Evolutionary conservation across 495 filamentous ascomycete species (phyloP).

Genomic region (Aspergillus indologenus): DNA sequence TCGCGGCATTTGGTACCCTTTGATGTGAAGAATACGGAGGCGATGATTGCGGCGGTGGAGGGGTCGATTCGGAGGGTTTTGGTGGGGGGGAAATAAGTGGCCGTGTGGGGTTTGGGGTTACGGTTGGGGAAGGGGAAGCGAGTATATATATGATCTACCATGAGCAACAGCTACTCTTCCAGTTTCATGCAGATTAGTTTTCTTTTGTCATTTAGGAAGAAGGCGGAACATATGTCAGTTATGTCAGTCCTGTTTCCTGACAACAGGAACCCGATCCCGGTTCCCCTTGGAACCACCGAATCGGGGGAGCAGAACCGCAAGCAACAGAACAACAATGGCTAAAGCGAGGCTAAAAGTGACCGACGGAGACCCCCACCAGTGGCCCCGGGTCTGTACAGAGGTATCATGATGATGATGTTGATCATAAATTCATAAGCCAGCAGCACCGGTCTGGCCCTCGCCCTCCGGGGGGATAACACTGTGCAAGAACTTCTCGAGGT

Average conservation of each 20-base stretch:
- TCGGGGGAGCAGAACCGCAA: constrained; percentile 49
- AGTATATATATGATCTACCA: background rate
- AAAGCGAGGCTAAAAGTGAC: constrained; percentile 28
- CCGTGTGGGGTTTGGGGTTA: background rate
- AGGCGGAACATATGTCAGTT: background rate
- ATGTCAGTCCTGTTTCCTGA: constrained; percentile 9
- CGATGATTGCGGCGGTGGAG: constrained; percentile 31
- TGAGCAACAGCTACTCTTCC: background rate
- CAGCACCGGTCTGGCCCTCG: too few species aligned
- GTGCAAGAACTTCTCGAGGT: constrained; percentile 74
- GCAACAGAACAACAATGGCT: constrained; percentile 50
- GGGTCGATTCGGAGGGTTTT: constrained; percentile 28
- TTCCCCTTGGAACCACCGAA: constrained; percentile 35
- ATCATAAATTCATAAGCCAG: constrained; percentile 43
- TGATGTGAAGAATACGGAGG: constrained; percentile 35
- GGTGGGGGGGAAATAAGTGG: constrained; percentile 7
- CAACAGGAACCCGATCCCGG: constrained; percentile 1
- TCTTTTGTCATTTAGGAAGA: background rate
- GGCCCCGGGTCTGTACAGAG: background rate
- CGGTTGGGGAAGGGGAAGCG: background rate
- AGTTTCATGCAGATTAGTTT: background rate
- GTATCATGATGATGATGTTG: background rate
- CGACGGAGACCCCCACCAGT: constrained; percentile 1
- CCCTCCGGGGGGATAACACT: constrained; percentile 60
- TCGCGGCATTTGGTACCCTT: constrained; percentile 41